These are phyloP conservation scores for Botrytis porri DNA, from an alignment of 2,329 filamentous ascomycete genomes.

Conservation along the genomic window DNA sequence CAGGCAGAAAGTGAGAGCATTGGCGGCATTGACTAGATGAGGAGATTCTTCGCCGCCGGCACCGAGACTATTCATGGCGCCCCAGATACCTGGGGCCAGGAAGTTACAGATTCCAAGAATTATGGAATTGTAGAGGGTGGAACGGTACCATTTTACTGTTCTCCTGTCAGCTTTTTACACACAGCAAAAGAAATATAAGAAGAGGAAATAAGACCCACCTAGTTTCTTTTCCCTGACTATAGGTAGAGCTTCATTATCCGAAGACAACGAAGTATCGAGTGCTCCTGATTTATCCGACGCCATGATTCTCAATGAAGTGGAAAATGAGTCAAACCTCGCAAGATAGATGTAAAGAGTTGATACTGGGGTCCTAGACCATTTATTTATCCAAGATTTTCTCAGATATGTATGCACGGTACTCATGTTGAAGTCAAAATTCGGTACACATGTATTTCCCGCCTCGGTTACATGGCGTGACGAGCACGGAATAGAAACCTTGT, in stretches of 20 bases:
- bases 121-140: slow-evolving; percentile 69
- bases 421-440: neutral
- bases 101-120: slow-evolving; percentile 71
- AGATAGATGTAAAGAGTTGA: neutral
- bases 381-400: neutral
- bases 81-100: slow-evolving; percentile 69
- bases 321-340: neutral
- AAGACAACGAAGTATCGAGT: slow-evolving; percentile 16
- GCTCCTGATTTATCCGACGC: slow-evolving; percentile 18
- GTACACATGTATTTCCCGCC: neutral
- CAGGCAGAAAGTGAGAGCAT: slow-evolving; percentile 67
- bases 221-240: slow-evolving; percentile 21
- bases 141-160: slow-evolving; percentile 60
- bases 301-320: neutral
- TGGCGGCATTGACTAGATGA: slow-evolving; percentile 63
- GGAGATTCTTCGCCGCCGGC: slow-evolving; percentile 65
- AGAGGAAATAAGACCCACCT: slow-evolving; percentile 18
- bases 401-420: slow-evolving; percentile 1
- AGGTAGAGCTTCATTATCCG: slow-evolving; percentile 27
- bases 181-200: neutral
- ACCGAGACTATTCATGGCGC: slow-evolving; percentile 69
- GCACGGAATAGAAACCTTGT: slow-evolving; percentile 18
- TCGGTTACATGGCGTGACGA: slow-evolving; percentile 16
- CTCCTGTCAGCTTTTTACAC: neutral
- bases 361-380: neutral